Base-by-base conservation (phyloP, 2,329 filamentous ascomycete genomes). In the Alternaria consortialis region DNA sequence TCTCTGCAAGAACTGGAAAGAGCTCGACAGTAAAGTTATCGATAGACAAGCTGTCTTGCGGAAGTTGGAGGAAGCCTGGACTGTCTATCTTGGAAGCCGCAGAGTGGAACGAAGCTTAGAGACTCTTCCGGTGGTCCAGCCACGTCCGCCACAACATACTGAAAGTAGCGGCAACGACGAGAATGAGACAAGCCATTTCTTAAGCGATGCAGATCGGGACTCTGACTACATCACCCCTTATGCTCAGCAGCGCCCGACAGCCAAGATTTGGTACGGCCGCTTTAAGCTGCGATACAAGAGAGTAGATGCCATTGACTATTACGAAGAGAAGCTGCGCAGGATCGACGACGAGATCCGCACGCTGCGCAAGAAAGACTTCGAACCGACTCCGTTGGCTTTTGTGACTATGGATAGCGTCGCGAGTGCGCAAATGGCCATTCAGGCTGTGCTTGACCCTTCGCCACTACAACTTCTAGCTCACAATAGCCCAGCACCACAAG, bases 391-490 rank as follows among this genome's bases (percentile, higher is more conserved):
- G 50, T 86, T 96, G 62, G 96, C 96, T 1, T 97, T 99, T 77
- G 92, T 99, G 39, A 98, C 95, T 0, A 96, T 99, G 93, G 92
- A 97, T 80, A 95, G 93, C 4, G 95, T 97, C 51, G 92, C 94
- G 13, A 90, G 94, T 20, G 88, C 87, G 65, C 95, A 99, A 81
- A 97, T 98, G 93, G 92, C 94, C 25, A 92, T 97, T 43, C 95
- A 99, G 79, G 94, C 95, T 4, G 90, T 97, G 11, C 88, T 99
- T 54, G 94, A 98, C 74, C 93, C 95, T 4, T 90, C 91, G 11
- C 95, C 96, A 0, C 90, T 94, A 59, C 90, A 91, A 62, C 85
- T 99, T 6, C 83, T 97, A 55, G 94, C 94, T 8, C 94, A 93
- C 61, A 86, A 91, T 29, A 94, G 94, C 3, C 95, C 95, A 0